phyloP scores from a whole-genome alignment of 208 protist species.

The Leishmania amazonensis region DNA sequence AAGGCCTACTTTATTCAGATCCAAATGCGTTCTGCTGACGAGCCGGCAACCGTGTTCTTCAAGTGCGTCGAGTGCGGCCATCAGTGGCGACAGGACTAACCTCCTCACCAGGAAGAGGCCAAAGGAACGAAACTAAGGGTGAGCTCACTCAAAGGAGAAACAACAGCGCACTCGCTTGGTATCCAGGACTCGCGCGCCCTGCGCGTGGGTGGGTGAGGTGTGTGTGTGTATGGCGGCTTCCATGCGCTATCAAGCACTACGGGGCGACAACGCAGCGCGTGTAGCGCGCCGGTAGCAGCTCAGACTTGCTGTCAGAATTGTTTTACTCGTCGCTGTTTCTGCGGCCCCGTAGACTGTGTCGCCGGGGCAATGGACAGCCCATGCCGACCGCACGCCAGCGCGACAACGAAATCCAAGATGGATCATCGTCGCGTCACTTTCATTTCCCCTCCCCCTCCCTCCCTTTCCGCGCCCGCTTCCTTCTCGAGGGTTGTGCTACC shows the following conservation, averaged over 20 bases:
- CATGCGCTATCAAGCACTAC: background rate
- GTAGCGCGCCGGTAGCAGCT: background rate
- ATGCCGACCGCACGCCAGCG: background rate
- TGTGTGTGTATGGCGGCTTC: background rate
- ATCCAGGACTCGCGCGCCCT: background rate
- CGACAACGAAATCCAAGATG: background rate
- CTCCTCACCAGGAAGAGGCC: background rate
- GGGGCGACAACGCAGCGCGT: background rate
- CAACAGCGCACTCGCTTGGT: slow-evolving; percentile 2
- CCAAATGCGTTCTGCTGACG: slow-evolving; percentile 98
- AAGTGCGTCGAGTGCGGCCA: slow-evolving; percentile 94
- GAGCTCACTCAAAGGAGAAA: background rate
- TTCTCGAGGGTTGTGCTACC: background rate
- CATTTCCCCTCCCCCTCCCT: background rate
- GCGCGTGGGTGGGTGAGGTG: background rate
- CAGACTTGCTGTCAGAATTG: background rate
- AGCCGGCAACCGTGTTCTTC: slow-evolving; percentile 98
- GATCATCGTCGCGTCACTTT: background rate
- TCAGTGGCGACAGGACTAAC: slow-evolving; percentile 91
- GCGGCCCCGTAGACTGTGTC: background rate
- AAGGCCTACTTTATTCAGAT: slow-evolving; percentile 95
- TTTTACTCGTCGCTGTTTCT: background rate
- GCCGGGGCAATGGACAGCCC: background rate
- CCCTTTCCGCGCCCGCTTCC: background rate
- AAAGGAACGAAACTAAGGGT: background rate